Conservation (phyloP, 2,329 filamentous ascomycete genomes). For the Clathrospora elynae region DNA sequence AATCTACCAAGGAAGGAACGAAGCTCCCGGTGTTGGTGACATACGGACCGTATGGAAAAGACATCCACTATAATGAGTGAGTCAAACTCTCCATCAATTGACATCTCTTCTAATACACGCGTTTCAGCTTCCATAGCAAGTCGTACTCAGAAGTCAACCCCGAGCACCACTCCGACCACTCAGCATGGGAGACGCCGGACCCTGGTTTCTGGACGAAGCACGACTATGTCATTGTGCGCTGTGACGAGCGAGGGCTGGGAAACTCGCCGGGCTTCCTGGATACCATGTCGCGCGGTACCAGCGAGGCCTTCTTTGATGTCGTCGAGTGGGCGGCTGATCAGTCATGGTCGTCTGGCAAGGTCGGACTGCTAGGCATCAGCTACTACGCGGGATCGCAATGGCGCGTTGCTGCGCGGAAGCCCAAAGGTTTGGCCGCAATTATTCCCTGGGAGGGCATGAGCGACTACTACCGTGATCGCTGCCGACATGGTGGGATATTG, state of each 20-base stretch:
- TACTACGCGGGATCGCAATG: constrained; percentile 62
- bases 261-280: constrained; percentile 60
- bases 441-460: constrained; percentile 63
- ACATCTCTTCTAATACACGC: neutral
- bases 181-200: constrained; percentile 54
- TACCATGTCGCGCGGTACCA: constrained; percentile 60
- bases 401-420: constrained; percentile 59
- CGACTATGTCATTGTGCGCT: constrained; percentile 49
- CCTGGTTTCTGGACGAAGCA: constrained; percentile 49
- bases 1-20: constrained; percentile 36
- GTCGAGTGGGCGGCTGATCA: constrained; percentile 60
- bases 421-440: constrained; percentile 58
- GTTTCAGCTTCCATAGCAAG: constrained; percentile 54
- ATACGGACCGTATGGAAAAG: constrained; percentile 76
- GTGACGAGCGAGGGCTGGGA: constrained; percentile 59
- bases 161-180: constrained; percentile 47
- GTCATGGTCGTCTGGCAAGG: constrained; percentile 57
- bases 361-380: constrained; percentile 57
- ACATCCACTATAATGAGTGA: constrained; percentile 66
- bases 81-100: neutral
- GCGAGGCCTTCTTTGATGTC: constrained; percentile 58
- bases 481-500: constrained; percentile 49
- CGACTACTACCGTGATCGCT: constrained; percentile 58
- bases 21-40: constrained; percentile 68
- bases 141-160: constrained; percentile 52